Percentiles rank a stretch among this genome's conserved stretches.
phyloP scores from a whole-genome alignment of 2,329 filamentous ascomycete species.

The Fusarium keratoplasticum region DNA sequence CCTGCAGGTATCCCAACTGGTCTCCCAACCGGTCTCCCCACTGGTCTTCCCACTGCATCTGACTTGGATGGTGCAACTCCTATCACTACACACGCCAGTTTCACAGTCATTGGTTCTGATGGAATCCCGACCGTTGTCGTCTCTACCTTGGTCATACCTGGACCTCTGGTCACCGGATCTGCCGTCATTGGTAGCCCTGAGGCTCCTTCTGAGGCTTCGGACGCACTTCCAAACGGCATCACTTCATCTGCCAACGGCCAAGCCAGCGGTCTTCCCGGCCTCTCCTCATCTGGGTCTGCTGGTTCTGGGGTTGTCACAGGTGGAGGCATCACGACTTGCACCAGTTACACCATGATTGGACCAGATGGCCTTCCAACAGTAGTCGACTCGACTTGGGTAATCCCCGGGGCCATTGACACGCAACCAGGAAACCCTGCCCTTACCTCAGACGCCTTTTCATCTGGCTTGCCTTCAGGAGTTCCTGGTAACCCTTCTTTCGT shows the following conservation, averaged over 20 bases:
- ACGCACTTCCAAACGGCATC: constrained; percentile 23
- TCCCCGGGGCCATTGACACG: constrained; percentile 38
- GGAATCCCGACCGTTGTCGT: constrained; percentile 47
- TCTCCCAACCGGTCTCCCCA: neutral
- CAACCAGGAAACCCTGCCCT: constrained; percentile 36
- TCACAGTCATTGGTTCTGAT: constrained; percentile 44
- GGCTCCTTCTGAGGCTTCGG: constrained; percentile 25
- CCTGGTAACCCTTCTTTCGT: constrained; percentile 37
- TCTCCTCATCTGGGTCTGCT: constrained; percentile 6
- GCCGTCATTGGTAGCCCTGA: constrained; percentile 13
- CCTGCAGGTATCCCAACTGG: constrained; percentile 8
- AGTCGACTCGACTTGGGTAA: constrained; percentile 48
- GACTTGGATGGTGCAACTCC: constrained; percentile 1
- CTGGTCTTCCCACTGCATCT: constrained; percentile 3
- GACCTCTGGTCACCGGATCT: constrained; percentile 36
- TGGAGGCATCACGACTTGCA: constrained; percentile 36
- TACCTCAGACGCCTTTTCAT: constrained; percentile 28
- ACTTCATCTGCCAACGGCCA: constrained; percentile 24
- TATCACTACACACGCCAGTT: constrained; percentile 45
- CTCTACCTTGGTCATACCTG: constrained; percentile 47
- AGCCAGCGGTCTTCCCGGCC: constrained; percentile 10
- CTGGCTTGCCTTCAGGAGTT: constrained; percentile 34
- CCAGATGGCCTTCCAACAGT: constrained; percentile 43
- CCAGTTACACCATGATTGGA: constrained; percentile 41
- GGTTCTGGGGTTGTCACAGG: constrained; percentile 16